Base-by-base conservation (phyloP, 1,284 basidiomycete genomes). In the Coniferiporia sulphurascens region DNA sequence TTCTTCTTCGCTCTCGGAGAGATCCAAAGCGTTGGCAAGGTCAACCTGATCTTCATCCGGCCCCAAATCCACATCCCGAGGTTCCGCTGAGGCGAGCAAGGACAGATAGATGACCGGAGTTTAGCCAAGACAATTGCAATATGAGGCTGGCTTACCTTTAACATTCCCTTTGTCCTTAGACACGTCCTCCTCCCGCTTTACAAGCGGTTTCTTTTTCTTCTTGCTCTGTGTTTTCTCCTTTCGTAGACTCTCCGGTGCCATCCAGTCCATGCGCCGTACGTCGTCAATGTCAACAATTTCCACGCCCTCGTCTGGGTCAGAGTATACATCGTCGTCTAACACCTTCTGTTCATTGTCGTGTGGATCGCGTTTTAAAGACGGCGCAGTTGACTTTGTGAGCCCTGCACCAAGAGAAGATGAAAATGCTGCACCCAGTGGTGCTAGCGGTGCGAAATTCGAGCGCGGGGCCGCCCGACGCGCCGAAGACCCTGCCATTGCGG, bases 281-380 rank as follows among this genome's bases (percentile, higher is more conserved):
- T 87, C 79, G 58, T 90, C 87, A 78, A 97, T 92, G 68, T 96
- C 93, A 54, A 97, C 79, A 56, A 93, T 90, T 69, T 89, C 87
- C n/a, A 89, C 84, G 8, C 89, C 89, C 58, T 92, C 90, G 67
- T 94, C 92, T 22, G 89, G 86, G 65, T 94, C 92, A n/a, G 91
- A 93, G 72, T 94, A 93, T 8, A 79, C 78, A 62, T 91, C 88
- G 2, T 76, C 82, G 27, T 86, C 81, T 48, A 68, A 68, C 27
- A 66, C 63, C 10, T 67, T 65, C 51, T 67, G 68, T 48, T 8
- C 60, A 2, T 43, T 60, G 59, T 64, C 65, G 66, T 62, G 21
- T 67, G 70, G 54, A 71, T 72, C 78, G 54, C 76, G 74, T 60
- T 76, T 78, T 52, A 81, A 66, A n/a, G 73, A 61, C 6, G 81